These are phyloP conservation scores for Lactifluus pinguis DNA, from an alignment of 768 basidiomycete genomes.

Conservation along the genomic window DNA sequence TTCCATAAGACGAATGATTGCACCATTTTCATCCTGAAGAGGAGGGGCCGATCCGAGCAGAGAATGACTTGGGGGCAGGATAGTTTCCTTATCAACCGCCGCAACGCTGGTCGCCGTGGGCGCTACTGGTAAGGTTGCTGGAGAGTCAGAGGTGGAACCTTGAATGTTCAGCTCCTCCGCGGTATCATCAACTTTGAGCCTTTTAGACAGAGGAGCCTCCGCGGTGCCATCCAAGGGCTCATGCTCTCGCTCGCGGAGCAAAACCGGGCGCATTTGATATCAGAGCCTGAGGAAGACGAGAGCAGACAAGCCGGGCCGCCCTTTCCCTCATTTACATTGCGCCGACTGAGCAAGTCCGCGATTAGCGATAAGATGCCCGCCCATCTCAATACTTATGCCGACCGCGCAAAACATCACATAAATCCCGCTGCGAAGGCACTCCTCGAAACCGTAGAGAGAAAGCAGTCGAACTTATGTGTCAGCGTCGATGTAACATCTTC, in stretches of 20 bases:
- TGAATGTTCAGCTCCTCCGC: not conserved
- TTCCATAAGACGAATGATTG: slow-evolving; percentile 55
- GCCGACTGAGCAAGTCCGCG: no score
- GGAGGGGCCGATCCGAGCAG: slow-evolving; percentile 54
- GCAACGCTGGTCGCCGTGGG: not conserved
- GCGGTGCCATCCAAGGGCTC: slow-evolving; percentile 21
- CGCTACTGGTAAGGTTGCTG: slow-evolving; percentile 27
- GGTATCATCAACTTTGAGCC: slow-evolving; percentile 28
- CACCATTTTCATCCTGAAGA: slow-evolving; percentile 37
- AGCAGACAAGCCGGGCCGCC: not conserved
- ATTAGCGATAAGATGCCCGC: slow-evolving; percentile 9
- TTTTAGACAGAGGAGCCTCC: slow-evolving; percentile 29
- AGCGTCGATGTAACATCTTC: slow-evolving; percentile 88
- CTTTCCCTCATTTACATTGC: no score
- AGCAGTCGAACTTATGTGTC: slow-evolving; percentile 87
- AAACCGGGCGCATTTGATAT: not conserved
- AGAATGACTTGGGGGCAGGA: slow-evolving; percentile 66
- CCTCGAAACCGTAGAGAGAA: slow-evolving; percentile 75
- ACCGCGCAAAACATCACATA: slow-evolving; percentile 45
- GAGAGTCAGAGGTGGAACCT: slow-evolving; percentile 8
- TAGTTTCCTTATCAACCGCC: slow-evolving; percentile 7
- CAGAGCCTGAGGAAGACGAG: not conserved
- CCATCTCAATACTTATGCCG: slow-evolving; percentile 47
- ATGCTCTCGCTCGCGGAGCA: slow-evolving; percentile 8
- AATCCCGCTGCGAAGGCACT: slow-evolving; percentile 77